Conservation (phyloP, 1,284 basidiomycete species). For the Trichosporon coremiiforme region DNA sequence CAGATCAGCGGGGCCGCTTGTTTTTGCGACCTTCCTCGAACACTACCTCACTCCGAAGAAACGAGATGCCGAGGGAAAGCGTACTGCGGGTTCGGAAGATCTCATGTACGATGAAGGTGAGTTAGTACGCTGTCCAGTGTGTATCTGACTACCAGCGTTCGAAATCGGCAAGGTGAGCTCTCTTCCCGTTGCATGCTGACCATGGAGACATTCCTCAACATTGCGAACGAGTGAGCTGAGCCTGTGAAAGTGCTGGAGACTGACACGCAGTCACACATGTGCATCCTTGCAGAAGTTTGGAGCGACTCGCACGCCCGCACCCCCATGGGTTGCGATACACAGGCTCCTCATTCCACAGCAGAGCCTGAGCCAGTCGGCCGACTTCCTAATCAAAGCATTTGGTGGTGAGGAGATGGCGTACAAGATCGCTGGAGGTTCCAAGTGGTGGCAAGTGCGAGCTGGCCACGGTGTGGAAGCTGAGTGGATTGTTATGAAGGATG, state of each 20-base stretch:
- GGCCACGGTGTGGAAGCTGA: conserved; percentile 77
- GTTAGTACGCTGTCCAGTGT: conserved; percentile 18
- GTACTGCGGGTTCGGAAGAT: conserved; percentile 67
- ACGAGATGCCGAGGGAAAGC: conserved; percentile 53
- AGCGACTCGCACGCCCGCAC: conserved; percentile 80
- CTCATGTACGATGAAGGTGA: conserved; percentile 73
- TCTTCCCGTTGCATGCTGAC: conserved; percentile 2
- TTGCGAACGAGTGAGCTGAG: conserved; percentile 58
- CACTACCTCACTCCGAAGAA: conserved; percentile 72
- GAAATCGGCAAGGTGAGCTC: conserved; percentile 62
- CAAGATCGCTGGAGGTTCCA: conserved; percentile 79
- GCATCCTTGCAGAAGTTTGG: conserved; percentile 84
- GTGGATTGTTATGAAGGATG: conserved; percentile 73
- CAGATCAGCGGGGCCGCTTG: conserved; percentile 64
- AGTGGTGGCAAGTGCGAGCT: conserved; percentile 96
- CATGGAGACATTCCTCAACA: conserved; percentile 64
- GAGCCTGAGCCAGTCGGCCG: conserved; percentile 77
- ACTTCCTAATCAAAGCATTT: conserved; percentile 73
- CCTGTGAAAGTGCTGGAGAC: conserved; percentile 15
- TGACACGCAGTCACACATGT: conserved; percentile 65
- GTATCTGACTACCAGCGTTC: conserved; percentile 17
- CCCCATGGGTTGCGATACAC: conserved; percentile 83
- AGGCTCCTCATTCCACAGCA: conserved; percentile 66
- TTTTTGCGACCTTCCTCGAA: conserved; percentile 76
- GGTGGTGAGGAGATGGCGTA: conserved; percentile 78